Base-by-base conservation (phyloP, 768 basidiomycete species). In the Tephrocybe sp. region DNA sequence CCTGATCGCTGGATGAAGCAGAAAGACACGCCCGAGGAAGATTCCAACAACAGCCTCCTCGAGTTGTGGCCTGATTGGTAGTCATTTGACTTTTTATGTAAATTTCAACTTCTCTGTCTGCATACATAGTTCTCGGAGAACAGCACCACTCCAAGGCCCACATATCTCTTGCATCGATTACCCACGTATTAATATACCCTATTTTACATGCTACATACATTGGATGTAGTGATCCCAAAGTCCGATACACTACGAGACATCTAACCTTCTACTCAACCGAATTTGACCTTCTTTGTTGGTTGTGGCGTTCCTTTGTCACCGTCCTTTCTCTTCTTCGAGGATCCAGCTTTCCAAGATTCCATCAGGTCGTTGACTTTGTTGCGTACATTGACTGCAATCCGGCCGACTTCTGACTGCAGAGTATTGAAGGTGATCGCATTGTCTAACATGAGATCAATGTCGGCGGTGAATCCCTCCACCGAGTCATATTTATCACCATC, bases 1-100 rank as follows among this genome's bases (percentile, higher is more conserved):
- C 91, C 91, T 9, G 91, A 93, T 67, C 81, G 92, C 44, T 93
- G 91, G 91, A 89, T 90, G 88, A 93, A 93, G 66, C 86, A 86
- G 53, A 81, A 77, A 48, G 89, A 93, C 59, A 75, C 78, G 0
- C 82, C 89, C 1, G 89, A 92, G 63, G 90, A 90, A 61, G 90
- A 91, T 54, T 69, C 77, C 4, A 75, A 76, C 50, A 65, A 76
- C 50, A 65, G 71, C 53, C 70, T 84, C 2, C 68, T 69, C 24
- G 84, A 86, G 51, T 66, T 84, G 34, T 84, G 83, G 82, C 81
- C 81, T 2, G 84, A 84, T 62, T 85, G 84, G 83, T 85, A 51
- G 33, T 7, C 10, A 12, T n/a, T n/a, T n/a, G n/a, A n/a, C n/a
- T n/a, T n/a, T n/a, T n/a, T n/a, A n/a, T n/a, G n/a, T n/a, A n/a